phyloP scores from a whole-genome alignment of 2,329 filamentous ascomycete species.

The Fusarium burgessii region DNA sequence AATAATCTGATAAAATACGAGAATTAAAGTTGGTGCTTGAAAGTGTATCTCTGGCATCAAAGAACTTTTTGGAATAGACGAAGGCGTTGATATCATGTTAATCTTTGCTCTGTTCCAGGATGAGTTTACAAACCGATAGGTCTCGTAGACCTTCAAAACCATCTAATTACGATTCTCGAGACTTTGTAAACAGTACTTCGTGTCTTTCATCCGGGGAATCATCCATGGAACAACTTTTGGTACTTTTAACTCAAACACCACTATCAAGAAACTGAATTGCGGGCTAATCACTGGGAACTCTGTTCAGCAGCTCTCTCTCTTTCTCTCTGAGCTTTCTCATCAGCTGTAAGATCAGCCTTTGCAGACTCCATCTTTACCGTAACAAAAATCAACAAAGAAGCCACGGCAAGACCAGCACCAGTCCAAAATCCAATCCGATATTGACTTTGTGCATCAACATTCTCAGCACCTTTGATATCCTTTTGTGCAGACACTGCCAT shows the following conservation, averaged over 20 bases:
- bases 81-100: too few species aligned
- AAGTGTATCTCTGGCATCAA: too few species aligned
- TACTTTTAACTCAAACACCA: not conserved
- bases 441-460: slow-evolving; percentile 60
- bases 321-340: slow-evolving; percentile 60
- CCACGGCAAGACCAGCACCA: slow-evolving; percentile 65
- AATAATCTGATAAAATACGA: too few species aligned
- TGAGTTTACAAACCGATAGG: too few species aligned
- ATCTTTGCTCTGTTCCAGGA: too few species aligned
- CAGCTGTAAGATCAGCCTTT: slow-evolving; percentile 67
- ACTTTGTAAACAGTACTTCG: too few species aligned
- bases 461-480: slow-evolving; percentile 33
- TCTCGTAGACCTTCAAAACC: too few species aligned
- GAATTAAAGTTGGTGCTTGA: too few species aligned
- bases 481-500: slow-evolving; percentile 66
- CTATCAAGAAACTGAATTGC: fast-evolving
- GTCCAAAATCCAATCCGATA: slow-evolving; percentile 78
- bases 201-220: fast-evolving
- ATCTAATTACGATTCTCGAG: too few species aligned
- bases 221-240: not conserved
- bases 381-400: slow-evolving; percentile 65
- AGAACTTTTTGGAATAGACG: too few species aligned
- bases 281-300: fast-evolving
- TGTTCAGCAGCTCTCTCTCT: not conserved
- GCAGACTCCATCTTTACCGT: slow-evolving; percentile 68